Base-by-base conservation (phyloP, 345 rosid genomes). In the Eucalyptus melliodora region DNA sequence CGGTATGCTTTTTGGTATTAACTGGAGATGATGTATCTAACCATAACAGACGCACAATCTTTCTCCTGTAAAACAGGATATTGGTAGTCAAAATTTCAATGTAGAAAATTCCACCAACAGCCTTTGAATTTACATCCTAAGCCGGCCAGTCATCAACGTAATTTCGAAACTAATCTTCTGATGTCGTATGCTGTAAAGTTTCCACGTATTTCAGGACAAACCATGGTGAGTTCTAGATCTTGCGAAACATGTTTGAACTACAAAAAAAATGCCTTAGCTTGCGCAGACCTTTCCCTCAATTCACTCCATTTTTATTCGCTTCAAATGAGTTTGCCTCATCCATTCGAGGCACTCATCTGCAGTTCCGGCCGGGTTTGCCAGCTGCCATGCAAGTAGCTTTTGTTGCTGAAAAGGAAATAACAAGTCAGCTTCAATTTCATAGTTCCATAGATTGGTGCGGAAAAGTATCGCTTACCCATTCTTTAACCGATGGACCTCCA, bases 321-420 rank as follows among this genome's bases (percentile, higher is more conserved):
- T 97, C 51, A 90, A 91, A 90, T 95, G 92, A 15, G 94, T 91
- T 93, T 95, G 92, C 91, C 90, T 95, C 97, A 96, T 97, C 99
- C 99, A 97, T 45, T 95, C 95, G 40, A 96, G 93, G 91, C 97
- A 96, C 93, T 97, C 97, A 86, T 96, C 96, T 1, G 95, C 89
- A 50, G 97, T 93, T 53, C 97, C 96, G 6, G 92, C 69, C 27
- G 97, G 97, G 90, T 95, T 92, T 42, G 97, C 96, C 17, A 97
- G 95, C 95, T 97, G 98, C 99, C 99, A 97, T 65, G 95, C 95
- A 10, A 95, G 91, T 67, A 95, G 86, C 72, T 95, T 96, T 89
- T 95, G 95, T 94, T 97, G 97, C 99, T 97, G 98, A 91, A 85
- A 90, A 26, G 44, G 89, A 90, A 37, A 72, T n/a, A 87, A 50